Base-by-base conservation (phyloP, 2,329 filamentous ascomycete species). In the Colletotrichum navitas region DNA sequence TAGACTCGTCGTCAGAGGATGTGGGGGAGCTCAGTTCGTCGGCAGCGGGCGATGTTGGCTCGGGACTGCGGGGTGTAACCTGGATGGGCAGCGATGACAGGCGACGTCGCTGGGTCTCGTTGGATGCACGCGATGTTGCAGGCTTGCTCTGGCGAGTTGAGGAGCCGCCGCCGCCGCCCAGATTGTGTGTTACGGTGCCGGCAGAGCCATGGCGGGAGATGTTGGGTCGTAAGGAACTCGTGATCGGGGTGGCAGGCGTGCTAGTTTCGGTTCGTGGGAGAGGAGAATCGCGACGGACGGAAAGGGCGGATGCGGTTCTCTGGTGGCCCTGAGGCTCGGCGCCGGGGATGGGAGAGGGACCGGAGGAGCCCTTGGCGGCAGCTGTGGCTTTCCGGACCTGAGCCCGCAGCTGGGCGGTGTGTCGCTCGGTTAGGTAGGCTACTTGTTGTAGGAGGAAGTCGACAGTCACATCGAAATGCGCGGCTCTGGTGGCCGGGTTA, bases 371-470 rank as follows among this genome's bases (percentile, higher is more conserved):
- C 63, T 87, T 86, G 29, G 85, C 86, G 3, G 86, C 85, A 8
- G 87, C 87, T 3, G 88, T 90, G 54, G 91, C 90, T 78, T 92
- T 96, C 73, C 93, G 90, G 85, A 98, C 94, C 82, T 98, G 94
- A 26, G 93, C 94, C 75, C 94, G 90, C 59, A 98, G 93, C 79
- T 98, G 94, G 0, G 93, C 93, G 36, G 97, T 89, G 83, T 98
- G 94, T 63, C 93, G 88, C 79, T 98, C 95, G 78, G 96, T 97
- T 7, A 98, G 89, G 89, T 94, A 97, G 80, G 94, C 94, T 74
- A 94, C 94, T 82, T 99, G 94, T 79, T 97, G 94, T 21, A 98
- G 89, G 41, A 99, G 87, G 78, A 98, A 98, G 51, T 94, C 88
- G 69, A 97, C 90, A 34, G 93, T 92, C 26, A 98, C 95, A 74